Percentiles rank a stretch among this genome's conserved stretches.
Evolutionary conservation across 371 early-diverging fungal species (phyloP).

Genomic region (Mortierella sp.): DNA sequence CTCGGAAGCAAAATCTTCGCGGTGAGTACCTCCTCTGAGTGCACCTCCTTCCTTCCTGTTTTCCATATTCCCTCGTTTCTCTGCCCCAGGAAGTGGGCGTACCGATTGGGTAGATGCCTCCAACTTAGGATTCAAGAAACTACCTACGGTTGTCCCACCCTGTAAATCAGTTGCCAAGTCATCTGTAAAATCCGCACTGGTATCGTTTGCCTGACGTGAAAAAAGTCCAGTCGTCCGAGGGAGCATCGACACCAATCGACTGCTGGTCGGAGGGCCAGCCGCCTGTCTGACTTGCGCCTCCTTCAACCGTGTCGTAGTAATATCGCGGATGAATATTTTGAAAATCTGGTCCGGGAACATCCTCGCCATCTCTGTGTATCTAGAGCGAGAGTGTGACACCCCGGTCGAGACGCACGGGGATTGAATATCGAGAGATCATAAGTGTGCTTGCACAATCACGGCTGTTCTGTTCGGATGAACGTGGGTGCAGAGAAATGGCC

Average conservation of each 20-base stretch:
- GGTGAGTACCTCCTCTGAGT: neutral
- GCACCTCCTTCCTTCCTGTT: neutral
- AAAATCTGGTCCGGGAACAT: conserved; percentile 74
- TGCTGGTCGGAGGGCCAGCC: neutral
- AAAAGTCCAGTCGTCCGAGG: conserved; percentile 15
- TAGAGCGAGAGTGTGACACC: neutral
- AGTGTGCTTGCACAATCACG: no score
- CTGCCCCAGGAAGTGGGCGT: neutral
- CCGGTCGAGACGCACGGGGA: conserved; percentile 33
- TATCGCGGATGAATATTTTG: conserved; percentile 89
- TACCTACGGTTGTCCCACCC: neutral
- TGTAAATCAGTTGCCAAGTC: neutral
- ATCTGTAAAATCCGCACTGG: neutral
- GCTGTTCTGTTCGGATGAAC: no score
- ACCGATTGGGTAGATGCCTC: neutral
- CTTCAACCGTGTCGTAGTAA: conserved; percentile 57
- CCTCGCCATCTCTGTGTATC: conserved; percentile 70
- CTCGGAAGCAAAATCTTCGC: neutral
- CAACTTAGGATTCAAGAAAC: neutral
- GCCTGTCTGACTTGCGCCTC: conserved; percentile 43
- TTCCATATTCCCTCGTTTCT: neutral
- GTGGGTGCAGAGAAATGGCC: no score
- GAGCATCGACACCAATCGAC: conserved; percentile 10
- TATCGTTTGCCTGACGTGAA: conserved; percentile 1
- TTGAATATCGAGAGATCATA: conserved; percentile 9